Evolutionary conservation across 176 grass and related monocot species (phyloP), one percentile per base, ranked within the genome.

Genomic region (Areca catechu): DNA sequence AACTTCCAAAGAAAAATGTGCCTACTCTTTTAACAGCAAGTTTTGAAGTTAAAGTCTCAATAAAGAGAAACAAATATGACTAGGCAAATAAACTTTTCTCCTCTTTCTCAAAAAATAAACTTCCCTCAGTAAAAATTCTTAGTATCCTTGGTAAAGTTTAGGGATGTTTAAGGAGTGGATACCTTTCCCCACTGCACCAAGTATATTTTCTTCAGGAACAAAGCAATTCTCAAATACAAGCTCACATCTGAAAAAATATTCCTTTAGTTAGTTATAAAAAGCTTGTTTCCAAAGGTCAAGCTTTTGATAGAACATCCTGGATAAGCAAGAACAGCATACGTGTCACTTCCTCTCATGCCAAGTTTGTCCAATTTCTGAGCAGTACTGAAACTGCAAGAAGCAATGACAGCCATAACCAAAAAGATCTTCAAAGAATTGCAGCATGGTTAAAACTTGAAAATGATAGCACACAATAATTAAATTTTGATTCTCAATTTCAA

Each of bases 191-290:
- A 85, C 86, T 60, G 85, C 51, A 0, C 86, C 92, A 16, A 97
- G 84, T 51, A 97, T 54, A 67, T 97, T 91, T 77, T 97, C 86
- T 9, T 82, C 68, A 34, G 86, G 86, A 68, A 97, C 86, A 79
- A 97, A 97, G 73, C 92, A 97, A 57, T 97, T 97, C 72, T 97
- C 86, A 52, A 97, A 96, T 21, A 97, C 92, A 76, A 97, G 92
- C 65, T 97, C 86, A 49, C 92, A 97, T 77, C 92, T 97, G 77
- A 73, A 61, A 56, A 16, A 14, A 75, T 53, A 49, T 24, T 51
- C 28, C 17, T n/a, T 50, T 50, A 17, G 20, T 37, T 19, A 54
- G 48, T 10, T 12, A 61, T 21, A 22, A 20, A 16, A 37, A 9
- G 50, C 72, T 53, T 53, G 50, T n/a, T 61, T 20, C 75, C 19